Evolutionary conservation across 2,329 filamentous ascomycete species (phyloP).

Genomic region (Magnaporthiopsis poae): DNA sequence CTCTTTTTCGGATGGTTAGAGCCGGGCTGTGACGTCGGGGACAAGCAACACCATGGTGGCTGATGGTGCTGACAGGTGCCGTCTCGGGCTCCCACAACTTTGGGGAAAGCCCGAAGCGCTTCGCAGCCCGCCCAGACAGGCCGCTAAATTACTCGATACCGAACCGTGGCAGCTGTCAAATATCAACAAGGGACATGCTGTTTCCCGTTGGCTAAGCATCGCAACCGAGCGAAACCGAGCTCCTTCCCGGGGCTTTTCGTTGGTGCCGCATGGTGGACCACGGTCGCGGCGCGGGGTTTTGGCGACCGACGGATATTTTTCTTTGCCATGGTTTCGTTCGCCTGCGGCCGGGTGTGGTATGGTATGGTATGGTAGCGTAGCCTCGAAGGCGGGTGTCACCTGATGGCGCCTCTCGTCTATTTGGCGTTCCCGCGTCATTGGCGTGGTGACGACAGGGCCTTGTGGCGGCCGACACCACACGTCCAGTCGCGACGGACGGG

Average conservation of each 20-base stretch:
- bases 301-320: too few relatives aligned
- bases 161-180: neutral
- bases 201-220: neutral
- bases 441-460: too few relatives aligned
- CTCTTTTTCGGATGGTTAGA: neutral
- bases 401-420: neutral
- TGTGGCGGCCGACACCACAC: too few relatives aligned
- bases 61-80: neutral
- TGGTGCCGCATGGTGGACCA: slow-evolving; percentile 5
- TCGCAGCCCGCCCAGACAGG: too few relatives aligned
- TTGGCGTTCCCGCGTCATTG: neutral
- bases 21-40: neutral
- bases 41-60: neutral
- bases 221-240: neutral
- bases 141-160: too few relatives aligned
- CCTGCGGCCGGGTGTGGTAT: too few relatives aligned
- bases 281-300: neutral
- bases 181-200: neutral
- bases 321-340: too few relatives aligned
- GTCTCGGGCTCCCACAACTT: neutral
- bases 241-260: neutral
- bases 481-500: neutral
- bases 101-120: too few relatives aligned
- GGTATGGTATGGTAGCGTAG: too few relatives aligned
- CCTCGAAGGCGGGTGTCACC: neutral